These are phyloP conservation scores for Fragilaria radians DNA, from an alignment of 108 stramenopile species.

Conservation along the genomic window DNA sequence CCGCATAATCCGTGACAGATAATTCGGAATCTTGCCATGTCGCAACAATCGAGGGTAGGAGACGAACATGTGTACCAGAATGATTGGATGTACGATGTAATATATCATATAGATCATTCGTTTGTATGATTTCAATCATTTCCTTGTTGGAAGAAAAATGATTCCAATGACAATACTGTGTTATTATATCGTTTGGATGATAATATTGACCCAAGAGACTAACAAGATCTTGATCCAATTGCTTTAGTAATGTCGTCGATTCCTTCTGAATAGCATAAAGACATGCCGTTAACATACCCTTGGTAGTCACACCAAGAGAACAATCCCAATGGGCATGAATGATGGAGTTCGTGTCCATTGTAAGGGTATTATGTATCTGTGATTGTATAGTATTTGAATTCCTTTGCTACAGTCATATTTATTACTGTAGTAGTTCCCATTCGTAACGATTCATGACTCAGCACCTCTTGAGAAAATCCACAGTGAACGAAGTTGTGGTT, in stretches of 20 bases:
- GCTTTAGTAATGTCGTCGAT: neutral
- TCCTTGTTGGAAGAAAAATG: neutral
- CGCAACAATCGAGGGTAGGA: neutral
- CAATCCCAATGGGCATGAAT: constrained; percentile 4
- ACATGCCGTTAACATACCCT: neutral
- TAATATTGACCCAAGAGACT: neutral
- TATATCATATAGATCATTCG: neutral
- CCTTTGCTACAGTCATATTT: too few relatives aligned
- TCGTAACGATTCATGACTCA: too few relatives aligned
- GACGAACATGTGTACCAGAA: neutral
- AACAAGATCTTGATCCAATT: neutral
- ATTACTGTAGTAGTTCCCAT: too few relatives aligned
- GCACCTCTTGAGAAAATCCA: too few relatives aligned
- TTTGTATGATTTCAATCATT: neutral
- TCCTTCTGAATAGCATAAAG: neutral
- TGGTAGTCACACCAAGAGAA: constrained; percentile 1
- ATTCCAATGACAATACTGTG: neutral
- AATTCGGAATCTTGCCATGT: neutral
- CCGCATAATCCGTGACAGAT: neutral
- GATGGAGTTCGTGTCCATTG: too few relatives aligned
- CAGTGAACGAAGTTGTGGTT: too few relatives aligned
- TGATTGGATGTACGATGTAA: neutral
- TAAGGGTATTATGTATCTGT: too few relatives aligned
- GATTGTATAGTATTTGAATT: too few relatives aligned
- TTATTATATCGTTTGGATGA: neutral